Conservation (phyloP, 768 basidiomycete species). For the Mycena belliarum region DNA sequence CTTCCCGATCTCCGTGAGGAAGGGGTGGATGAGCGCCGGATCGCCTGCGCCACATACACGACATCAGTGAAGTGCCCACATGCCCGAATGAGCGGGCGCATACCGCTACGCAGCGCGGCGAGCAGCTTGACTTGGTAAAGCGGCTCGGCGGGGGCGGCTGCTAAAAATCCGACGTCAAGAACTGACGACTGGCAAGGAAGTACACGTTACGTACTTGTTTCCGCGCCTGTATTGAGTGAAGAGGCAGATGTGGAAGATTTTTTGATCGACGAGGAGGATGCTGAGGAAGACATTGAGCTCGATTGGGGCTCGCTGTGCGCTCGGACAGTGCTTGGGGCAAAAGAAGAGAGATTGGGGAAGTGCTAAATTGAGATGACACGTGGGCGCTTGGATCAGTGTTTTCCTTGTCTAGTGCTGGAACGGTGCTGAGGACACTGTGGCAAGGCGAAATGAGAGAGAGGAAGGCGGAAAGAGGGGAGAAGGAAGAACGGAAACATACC, state of each 20-base stretch:
- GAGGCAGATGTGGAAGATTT: slow-evolving; percentile 8
- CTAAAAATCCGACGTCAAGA: background rate
- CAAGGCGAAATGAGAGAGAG: background rate
- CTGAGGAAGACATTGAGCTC: slow-evolving; percentile 14
- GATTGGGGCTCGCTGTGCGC: background rate
- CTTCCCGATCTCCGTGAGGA: slow-evolving; percentile 74
- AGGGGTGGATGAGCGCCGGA: slow-evolving; percentile 76
- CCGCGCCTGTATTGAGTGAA: slow-evolving; percentile 8
- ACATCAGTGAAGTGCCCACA: background rate
- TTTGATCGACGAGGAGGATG: slow-evolving; percentile 19
- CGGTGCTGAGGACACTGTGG: background rate
- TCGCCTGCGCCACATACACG: slow-evolving; percentile 53
- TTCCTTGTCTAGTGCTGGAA: background rate
- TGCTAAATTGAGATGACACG: background rate
- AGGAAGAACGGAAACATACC: too few species aligned
- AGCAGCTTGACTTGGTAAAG: slow-evolving; percentile 67
- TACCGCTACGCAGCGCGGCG: slow-evolving; percentile 62
- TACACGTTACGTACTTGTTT: background rate
- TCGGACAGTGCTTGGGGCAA: background rate
- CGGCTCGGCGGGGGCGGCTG: slow-evolving; percentile 36
- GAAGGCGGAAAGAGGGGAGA: background rate
- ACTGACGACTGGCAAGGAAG: background rate
- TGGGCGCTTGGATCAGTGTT: background rate
- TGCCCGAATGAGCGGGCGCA: slow-evolving; percentile 21
- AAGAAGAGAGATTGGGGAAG: background rate